These are phyloP conservation scores for Hyphopichia wangnamkhiaoensis DNA, from an alignment of 1,139 yeast species.

Conservation along the genomic window DNA sequence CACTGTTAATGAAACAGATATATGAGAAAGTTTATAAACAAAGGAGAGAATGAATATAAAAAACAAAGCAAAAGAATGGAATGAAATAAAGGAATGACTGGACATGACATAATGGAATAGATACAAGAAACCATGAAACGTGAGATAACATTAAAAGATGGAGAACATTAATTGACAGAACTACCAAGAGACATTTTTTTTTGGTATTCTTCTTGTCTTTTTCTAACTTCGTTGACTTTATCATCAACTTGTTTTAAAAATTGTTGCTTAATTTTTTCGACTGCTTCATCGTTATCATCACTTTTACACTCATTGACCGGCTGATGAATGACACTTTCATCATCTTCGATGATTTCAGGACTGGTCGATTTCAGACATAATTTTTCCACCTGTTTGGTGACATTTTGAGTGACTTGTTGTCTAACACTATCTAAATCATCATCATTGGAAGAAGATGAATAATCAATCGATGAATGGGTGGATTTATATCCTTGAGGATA, in stretches of 20 bases:
- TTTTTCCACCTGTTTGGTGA: conserved; percentile 22
- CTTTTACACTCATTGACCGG: conserved; percentile 4
- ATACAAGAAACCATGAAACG: no score
- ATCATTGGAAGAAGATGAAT: conserved; percentile 7
- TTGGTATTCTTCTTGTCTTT: conserved; percentile 13
- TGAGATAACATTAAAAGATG: no score
- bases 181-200: conserved; percentile 3
- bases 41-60: no score
- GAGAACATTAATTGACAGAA: conserved; percentile 1
- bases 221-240: conserved; percentile 13
- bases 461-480: conserved; percentile 13
- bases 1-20: no score
- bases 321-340: conserved; percentile 4
- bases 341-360: conserved; percentile 9
- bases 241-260: conserved; percentile 24
- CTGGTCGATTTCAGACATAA: conserved; percentile 17
- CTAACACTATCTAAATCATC: conserved; percentile 19
- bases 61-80: no score
- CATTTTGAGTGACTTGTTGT: conserved; percentile 22
- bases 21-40: no score
- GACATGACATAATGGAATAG: no score
- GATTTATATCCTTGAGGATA: conserved; percentile 7
- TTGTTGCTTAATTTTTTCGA: conserved; percentile 18
- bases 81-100: no score
- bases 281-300: conserved; percentile 13